Evolutionary conservation across 208 protist species (phyloP), one percentile per base, ranked within the genome.

Genomic region (Acanthamoeba quina): DNA sequence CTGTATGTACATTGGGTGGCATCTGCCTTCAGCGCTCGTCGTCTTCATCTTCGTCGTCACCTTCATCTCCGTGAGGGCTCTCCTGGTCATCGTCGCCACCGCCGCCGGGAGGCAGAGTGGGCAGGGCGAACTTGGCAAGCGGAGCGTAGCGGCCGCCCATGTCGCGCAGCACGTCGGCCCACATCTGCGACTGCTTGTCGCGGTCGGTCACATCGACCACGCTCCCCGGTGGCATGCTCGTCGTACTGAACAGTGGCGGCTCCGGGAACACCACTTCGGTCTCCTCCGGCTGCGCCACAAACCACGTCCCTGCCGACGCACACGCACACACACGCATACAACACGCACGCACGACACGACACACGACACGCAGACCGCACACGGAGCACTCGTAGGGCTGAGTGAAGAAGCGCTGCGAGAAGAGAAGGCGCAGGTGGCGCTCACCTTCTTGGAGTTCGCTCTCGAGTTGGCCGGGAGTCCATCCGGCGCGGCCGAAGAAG

Each of bases 391-490:
- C 9, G 26, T n/a, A 4, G n/a, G 0, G 24, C 17, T 66, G 60
- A 66, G 60, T n/a, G 3, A 66, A n/a, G 24, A 29, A n/a, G 24
- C 17, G 26, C 17, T n/a, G 2, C 24, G n/a, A 66, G 60, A 66
- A 66, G 34, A 44, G 31, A 21, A 41, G 31, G 17, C 0, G 17
- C 34, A 13, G 13, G 17, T 85, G 29, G 72, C 9, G 5, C 44
- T 15, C 6, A 85, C 76, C 76, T 85, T 85, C 76, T 19, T 85
- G 37, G n/a, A 85, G 44, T 58, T 85, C 76, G 76, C 10, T n/a
- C 11, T 85, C 76, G 76, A 85, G 76, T 9, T 85, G 76, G 26
- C 29, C 76, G 24, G 76, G 76, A 11, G 24, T 24, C 76, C 76
- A 85, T 7, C 17, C 19, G 0, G 76, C 76, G 47, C 21, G 41